phyloP scores from a whole-genome alignment of 2,329 filamentous ascomycete genomes.

The Capronia epimyces region DNA sequence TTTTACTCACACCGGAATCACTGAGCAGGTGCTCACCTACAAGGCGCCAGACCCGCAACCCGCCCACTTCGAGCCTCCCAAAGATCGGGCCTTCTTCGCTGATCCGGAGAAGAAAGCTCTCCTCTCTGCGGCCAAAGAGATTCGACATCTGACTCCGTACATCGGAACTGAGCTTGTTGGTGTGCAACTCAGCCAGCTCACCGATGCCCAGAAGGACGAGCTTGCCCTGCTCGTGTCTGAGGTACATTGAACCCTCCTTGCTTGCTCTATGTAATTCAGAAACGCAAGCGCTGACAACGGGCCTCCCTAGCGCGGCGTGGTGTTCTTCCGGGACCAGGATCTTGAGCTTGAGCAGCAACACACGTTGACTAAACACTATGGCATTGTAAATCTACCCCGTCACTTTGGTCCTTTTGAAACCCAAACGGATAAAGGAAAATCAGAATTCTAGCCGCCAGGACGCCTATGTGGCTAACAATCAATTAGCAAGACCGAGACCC shows the following conservation, averaged over 20 bases:
- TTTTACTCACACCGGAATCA: too few species aligned
- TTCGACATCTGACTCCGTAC: constrained; percentile 39
- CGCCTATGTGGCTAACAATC: too few species aligned
- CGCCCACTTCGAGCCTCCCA: too few species aligned
- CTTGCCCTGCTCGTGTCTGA: constrained; percentile 60
- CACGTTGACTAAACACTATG: constrained; percentile 22
- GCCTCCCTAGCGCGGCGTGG: constrained; percentile 22
- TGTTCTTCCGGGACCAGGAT: constrained; percentile 27
- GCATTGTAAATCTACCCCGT: constrained; percentile 9
- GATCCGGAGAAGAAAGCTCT: constrained; percentile 40
- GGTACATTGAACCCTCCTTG: too few species aligned
- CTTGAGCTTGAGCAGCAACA: constrained; percentile 24
- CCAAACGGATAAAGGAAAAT: too few species aligned
- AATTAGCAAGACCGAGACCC: too few species aligned
- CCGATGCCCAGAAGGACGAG: constrained; percentile 46
- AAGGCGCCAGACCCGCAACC: too few species aligned
- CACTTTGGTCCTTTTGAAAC: too few species aligned
- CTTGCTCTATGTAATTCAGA: constrained; percentile 36
- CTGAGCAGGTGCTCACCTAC: too few species aligned
- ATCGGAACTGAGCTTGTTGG: constrained; percentile 41
- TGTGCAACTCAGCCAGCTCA: constrained; percentile 46
- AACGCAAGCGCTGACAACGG: constrained; percentile 42
- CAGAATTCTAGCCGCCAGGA: too few species aligned
- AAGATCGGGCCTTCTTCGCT: constrained; percentile 30
- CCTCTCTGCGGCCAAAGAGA: constrained; percentile 32